phyloP scores from a whole-genome alignment of 2,329 filamentous ascomycete genomes.

The Colletotrichum magnum region DNA sequence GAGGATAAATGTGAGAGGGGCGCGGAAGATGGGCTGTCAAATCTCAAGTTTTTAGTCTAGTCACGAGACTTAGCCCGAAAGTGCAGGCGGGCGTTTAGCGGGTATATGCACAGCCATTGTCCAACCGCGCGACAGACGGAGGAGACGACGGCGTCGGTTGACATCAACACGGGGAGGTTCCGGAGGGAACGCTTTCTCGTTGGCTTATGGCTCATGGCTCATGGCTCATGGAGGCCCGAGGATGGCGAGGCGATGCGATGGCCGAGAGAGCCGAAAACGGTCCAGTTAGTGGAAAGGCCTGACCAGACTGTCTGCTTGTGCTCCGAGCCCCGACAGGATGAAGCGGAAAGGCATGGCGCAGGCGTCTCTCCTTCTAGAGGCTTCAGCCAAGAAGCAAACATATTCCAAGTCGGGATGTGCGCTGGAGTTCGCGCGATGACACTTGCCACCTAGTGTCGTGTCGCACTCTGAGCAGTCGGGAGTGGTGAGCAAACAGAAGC shows the following conservation, averaged over 20 bases:
- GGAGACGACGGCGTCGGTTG: constrained; percentile 6
- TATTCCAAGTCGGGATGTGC: constrained; percentile 15
- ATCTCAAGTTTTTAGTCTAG: constrained; percentile 11
- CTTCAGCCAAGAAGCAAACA: not conserved
- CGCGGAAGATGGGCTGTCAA: constrained; percentile 9
- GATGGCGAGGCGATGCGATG: constrained; percentile 19
- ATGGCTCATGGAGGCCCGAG: constrained; percentile 7
- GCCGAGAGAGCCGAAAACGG: constrained; percentile 24
- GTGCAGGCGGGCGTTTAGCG: constrained; percentile 19
- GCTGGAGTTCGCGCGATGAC: constrained; percentile 21
- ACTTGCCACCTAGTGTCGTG: constrained; percentile 37
- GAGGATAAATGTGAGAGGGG: not conserved
- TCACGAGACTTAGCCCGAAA: constrained; percentile 14
- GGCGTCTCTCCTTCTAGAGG: not conserved
- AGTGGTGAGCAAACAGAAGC: constrained; percentile 6
- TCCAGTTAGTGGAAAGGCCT: not conserved
- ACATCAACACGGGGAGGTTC: constrained; percentile 1
- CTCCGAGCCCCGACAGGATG: not conserved
- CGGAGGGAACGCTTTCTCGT: too few species aligned
- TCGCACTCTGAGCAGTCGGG: constrained; percentile 25
- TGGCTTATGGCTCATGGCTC: not conserved
- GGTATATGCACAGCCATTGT: not conserved
- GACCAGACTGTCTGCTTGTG: not conserved
- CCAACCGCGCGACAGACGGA: constrained; percentile 7
- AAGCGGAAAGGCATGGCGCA: not conserved